Conservation (phyloP, 371 early-diverging fungal genomes). For the Gilbertella persicaria region DNA sequence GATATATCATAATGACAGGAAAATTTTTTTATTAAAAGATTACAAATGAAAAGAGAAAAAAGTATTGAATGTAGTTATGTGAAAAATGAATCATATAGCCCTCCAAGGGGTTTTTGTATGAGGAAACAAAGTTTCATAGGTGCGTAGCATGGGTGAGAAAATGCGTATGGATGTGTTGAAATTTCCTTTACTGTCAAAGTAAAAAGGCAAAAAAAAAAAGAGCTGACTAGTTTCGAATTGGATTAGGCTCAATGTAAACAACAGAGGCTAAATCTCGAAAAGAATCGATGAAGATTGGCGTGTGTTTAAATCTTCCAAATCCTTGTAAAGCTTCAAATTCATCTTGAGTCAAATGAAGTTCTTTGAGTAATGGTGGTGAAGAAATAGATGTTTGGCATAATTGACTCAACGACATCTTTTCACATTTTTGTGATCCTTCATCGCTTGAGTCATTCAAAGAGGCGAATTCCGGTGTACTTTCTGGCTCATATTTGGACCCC, state of each 20-base stretch:
- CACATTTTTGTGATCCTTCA: constrained; percentile 3
- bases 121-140: neutral
- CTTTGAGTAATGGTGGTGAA: constrained; percentile 15
- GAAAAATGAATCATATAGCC: too few relatives aligned
- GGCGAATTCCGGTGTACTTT: constrained; percentile 13
- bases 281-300: constrained; percentile 39
- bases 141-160: neutral
- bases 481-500: constrained; percentile 1
- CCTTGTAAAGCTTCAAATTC: constrained; percentile 52
- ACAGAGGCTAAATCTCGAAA: constrained; percentile 31
- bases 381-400: neutral
- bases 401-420: neutral
- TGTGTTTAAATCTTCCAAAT: constrained; percentile 39
- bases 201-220: neutral
- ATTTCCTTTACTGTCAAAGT: neutral
- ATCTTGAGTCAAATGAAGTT: constrained; percentile 38
- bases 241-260: constrained; percentile 30
- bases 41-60: neutral
- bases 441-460: constrained; percentile 12
- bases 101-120: too few relatives aligned
- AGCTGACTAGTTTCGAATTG: constrained; percentile 8
- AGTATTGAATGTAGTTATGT: neutral
- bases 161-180: neutral
- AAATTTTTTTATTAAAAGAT: neutral
- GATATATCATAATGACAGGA: too few relatives aligned